Conservation (phyloP, 305 asterid genomes). For the Euphrasia arctica region DNA sequence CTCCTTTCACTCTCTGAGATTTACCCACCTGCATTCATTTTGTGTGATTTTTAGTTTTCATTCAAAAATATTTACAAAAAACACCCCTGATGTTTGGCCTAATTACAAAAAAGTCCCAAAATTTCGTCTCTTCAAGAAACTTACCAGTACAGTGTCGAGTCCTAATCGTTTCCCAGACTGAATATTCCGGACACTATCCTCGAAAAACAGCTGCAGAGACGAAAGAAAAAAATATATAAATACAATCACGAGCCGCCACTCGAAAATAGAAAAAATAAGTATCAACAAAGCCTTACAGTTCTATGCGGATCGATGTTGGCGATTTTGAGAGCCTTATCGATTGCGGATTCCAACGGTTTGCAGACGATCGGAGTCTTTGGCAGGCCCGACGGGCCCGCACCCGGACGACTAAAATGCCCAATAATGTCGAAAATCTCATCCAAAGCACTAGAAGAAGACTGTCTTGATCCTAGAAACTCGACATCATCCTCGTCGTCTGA, state of each 20-base stretch:
- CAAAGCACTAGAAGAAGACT: constrained; percentile 10
- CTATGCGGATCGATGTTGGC: constrained; percentile 74
- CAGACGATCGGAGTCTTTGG: constrained; percentile 88
- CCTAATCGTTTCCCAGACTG: constrained; percentile 79
- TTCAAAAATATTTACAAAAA: background rate
- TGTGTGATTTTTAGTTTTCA: background rate
- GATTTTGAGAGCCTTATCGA: constrained; percentile 63
- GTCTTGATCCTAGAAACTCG: constrained; percentile 51
- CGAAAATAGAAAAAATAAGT: background rate
- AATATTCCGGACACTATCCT: constrained; percentile 80
- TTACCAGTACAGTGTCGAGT: constrained; percentile 61
- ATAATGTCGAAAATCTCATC: constrained; percentile 62
- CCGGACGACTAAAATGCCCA: constrained; percentile 62
- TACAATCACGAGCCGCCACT: background rate
- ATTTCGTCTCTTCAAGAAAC: background rate
- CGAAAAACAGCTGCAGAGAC: constrained; percentile 70
- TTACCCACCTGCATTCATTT: constrained; percentile 59
- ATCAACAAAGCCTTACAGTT: constrained; percentile 49
- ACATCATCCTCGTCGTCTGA: constrained; percentile 84
- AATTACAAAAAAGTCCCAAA: background rate
- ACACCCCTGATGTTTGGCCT: background rate
- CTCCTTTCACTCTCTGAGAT: constrained; percentile 78
- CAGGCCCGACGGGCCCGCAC: constrained; percentile 39
- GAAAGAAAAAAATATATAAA: background rate
- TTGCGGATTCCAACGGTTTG: constrained; percentile 85